A percentile compares a stretch with the other conserved stretches of the same genome.
Conservation (phyloP, 2,329 filamentous ascomycete genomes). For the Neurospora sp. region DNA sequence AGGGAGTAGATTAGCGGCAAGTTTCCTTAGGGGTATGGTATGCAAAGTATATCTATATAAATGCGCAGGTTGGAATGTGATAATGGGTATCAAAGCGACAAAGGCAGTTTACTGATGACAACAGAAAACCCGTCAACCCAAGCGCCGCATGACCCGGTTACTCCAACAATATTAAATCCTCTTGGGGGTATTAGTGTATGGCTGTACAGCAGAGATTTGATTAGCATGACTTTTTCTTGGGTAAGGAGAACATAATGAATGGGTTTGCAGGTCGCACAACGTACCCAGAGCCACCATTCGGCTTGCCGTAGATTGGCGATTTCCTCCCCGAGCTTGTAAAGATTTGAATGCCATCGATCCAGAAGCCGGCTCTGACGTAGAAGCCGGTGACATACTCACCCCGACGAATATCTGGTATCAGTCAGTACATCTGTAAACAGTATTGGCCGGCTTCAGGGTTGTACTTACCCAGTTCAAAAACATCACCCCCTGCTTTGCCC, state of each 20-base stretch:
- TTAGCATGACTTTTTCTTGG: conserved; percentile 15
- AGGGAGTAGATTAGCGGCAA: neutral
- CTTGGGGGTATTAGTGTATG: conserved; percentile 81
- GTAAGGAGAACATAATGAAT: neutral
- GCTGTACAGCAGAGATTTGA: conserved; percentile 33
- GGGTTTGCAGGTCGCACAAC: conserved; percentile 26
- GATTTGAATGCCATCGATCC: conserved; percentile 84
- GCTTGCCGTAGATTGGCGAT: conserved; percentile 77
- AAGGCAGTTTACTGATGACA: conserved; percentile 43
- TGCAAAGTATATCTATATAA: neutral
- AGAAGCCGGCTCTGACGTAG: conserved; percentile 65
- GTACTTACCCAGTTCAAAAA: conserved; percentile 62
- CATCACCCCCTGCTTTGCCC: conserved; percentile 57
- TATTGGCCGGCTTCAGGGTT: neutral
- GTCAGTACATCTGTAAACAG: neutral
- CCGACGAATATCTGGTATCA: conserved; percentile 57
- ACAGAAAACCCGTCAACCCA: conserved; percentile 84
- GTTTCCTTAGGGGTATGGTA: neutral
- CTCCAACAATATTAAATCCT: conserved; percentile 79
- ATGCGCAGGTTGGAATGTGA: neutral
- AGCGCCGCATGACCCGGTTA: conserved; percentile 68
- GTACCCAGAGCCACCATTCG: conserved; percentile 70
- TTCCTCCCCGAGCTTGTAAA: conserved; percentile 81
- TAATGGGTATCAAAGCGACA: neutral
- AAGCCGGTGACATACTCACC: conserved; percentile 88